These are phyloP conservation scores for Erodium maritimum DNA, from an alignment of 345 rosid species.

Conservation along the genomic window DNA sequence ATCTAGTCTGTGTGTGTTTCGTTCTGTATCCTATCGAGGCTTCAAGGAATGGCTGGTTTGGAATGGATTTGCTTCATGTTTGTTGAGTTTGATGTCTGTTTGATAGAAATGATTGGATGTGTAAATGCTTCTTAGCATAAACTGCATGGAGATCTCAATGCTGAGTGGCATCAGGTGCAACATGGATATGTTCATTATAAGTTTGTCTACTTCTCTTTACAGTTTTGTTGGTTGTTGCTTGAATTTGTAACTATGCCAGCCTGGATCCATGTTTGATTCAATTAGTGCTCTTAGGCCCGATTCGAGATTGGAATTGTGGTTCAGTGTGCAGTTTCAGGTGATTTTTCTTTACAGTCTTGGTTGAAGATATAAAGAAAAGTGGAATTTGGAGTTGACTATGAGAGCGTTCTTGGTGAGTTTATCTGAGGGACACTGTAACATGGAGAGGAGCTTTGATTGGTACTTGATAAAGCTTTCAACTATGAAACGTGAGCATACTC, in stretches of 20 bases:
- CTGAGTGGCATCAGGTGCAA: neutral
- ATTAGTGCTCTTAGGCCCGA: neutral
- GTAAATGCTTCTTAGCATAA: neutral
- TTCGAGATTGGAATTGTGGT: neutral
- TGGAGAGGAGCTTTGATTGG: neutral
- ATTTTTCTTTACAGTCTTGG: neutral
- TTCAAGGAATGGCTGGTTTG: neutral
- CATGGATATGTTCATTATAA: neutral
- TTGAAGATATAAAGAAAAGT: no score
- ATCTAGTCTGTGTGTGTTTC: neutral
- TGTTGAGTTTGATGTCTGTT: no score
- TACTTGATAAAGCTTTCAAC: neutral
- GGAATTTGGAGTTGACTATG: no score
- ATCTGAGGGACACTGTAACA: neutral
- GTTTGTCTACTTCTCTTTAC: neutral
- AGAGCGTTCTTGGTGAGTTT: no score
- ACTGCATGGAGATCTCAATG: neutral
- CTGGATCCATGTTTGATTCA: neutral
- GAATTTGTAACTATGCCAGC: neutral
- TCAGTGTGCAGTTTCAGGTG: neutral
- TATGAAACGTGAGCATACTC: neutral
- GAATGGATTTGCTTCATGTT: neutral
- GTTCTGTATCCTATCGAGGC: no score
- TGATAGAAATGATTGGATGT: neutral
- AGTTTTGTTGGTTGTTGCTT: neutral